Conservation (phyloP, 2,329 filamentous ascomycete species). For the Sclerotinia borealis region DNA sequence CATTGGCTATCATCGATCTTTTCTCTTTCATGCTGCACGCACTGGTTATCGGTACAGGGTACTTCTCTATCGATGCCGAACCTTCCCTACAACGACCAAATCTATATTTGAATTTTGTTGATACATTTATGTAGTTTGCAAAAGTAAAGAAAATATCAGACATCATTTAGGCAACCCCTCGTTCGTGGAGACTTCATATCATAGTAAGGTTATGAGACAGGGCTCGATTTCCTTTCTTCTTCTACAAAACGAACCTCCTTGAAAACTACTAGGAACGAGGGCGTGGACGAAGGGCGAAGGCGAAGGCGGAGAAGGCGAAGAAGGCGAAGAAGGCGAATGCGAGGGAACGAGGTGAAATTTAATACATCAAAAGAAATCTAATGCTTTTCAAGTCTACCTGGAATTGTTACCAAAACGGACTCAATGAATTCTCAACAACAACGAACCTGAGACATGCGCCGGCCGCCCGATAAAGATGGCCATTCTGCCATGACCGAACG, state of each 20-base stretch:
- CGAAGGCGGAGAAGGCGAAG: no score
- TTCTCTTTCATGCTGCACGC: no score
- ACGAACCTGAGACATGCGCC: conserved; percentile 27
- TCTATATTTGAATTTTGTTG: background rate
- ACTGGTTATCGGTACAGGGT: no score
- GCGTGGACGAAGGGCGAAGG: background rate
- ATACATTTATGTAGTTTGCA: no score
- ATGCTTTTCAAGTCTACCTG: conserved; percentile 10
- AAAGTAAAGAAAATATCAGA: background rate
- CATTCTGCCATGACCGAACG: conserved; percentile 23
- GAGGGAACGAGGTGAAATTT: background rate
- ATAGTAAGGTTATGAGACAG: background rate
- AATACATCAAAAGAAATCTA: background rate
- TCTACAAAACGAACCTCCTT: background rate
- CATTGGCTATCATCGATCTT: no score
- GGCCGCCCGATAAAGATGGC: conserved; percentile 30
- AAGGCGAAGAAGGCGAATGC: background rate
- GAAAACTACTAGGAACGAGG: background rate
- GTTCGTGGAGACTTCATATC: background rate
- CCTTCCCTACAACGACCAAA: no score
- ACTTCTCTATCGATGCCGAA: no score
- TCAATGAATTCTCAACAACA: conserved; percentile 17
- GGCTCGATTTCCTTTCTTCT: background rate
- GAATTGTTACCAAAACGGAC: conserved; percentile 12
- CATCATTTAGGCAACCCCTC: background rate